Percentiles rank a stretch among this genome's conserved stretches.
These are phyloP conservation scores for Geosiphon pyriformis DNA, from an alignment of 192 early-diverging fungal genomes.

Conservation along the genomic window DNA sequence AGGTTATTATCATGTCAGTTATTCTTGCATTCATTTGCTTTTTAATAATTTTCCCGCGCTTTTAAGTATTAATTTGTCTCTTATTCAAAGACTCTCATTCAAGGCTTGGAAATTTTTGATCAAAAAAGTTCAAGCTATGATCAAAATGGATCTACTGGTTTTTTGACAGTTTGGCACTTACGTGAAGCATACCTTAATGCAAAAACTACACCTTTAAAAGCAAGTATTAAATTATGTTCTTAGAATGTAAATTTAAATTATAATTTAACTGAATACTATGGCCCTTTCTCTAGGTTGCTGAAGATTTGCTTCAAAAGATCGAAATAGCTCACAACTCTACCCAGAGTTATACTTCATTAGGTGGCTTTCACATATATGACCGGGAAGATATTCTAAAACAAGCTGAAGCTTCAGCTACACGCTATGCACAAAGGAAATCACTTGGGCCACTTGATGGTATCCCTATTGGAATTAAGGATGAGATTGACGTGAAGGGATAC, in stretches of 20 bases:
- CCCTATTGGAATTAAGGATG: constrained; percentile 70
- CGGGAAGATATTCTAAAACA: constrained; percentile 41
- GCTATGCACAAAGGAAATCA: constrained; percentile 44
- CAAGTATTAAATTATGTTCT: not conserved
- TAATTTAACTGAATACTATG: not conserved
- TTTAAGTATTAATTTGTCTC: too few species aligned
- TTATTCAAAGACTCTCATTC: too few species aligned
- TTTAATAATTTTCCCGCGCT: too few species aligned
- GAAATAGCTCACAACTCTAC: not conserved
- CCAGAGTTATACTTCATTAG: constrained; percentile 20
- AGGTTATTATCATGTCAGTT: not conserved
- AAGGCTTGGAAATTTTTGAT: constrained; percentile 14
- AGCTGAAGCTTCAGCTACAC: constrained; percentile 45
- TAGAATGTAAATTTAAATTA: not conserved
- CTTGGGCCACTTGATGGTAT: constrained; percentile 69
- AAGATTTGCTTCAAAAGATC: constrained; percentile 3
- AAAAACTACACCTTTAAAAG: constrained; percentile 13
- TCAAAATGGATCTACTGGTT: not conserved
- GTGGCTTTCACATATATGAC: constrained; percentile 31
- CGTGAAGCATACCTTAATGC: constrained; percentile 10
- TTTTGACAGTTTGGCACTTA: constrained; percentile 2
- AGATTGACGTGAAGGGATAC: constrained; percentile 52
- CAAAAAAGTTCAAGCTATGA: not conserved
- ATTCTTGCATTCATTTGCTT: not conserved
- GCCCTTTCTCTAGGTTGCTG: constrained; percentile 7